Evolutionary conservation across 2,329 filamentous ascomycete species (phyloP).

Genomic region (Teratosphaeria viscida): DNA sequence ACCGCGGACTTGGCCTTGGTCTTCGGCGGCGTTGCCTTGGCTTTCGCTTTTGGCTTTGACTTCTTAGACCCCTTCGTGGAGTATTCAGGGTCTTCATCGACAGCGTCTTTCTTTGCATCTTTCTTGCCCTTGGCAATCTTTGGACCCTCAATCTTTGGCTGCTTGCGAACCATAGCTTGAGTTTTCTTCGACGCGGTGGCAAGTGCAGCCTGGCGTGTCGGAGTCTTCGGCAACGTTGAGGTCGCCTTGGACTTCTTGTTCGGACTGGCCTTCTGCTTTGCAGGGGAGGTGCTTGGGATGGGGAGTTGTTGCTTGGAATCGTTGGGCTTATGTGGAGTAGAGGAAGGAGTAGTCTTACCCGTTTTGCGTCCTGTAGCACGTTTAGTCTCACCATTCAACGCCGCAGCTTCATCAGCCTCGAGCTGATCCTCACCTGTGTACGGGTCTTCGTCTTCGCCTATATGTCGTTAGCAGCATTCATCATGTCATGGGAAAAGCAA

Average conservation of each 20-base stretch:
- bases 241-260: constrained; percentile 5
- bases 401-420: constrained; percentile 5
- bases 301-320: background rate
- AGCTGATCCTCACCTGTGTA: constrained; percentile 20
- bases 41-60: background rate
- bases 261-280: constrained; percentile 4
- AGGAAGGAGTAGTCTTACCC: constrained; percentile 14
- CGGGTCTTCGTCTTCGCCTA: constrained; percentile 18
- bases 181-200: constrained; percentile 1
- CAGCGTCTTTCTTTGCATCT: background rate
- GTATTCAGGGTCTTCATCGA: background rate
- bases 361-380: constrained; percentile 16
- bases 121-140: background rate
- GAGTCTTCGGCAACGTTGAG: constrained; percentile 4
- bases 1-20: background rate
- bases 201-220: constrained; percentile 4
- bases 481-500: background rate
- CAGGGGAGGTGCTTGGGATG: constrained; percentile 1
- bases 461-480: constrained; percentile 26
- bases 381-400: constrained; percentile 16
- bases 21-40: background rate
- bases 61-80: background rate
- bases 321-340: background rate
- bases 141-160: background rate
- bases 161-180: background rate